Evolutionary conservation across 208 protist species (phyloP), one percentile per base, ranked within the genome.

Genomic region (Acanthamoeba triangularis): DNA sequence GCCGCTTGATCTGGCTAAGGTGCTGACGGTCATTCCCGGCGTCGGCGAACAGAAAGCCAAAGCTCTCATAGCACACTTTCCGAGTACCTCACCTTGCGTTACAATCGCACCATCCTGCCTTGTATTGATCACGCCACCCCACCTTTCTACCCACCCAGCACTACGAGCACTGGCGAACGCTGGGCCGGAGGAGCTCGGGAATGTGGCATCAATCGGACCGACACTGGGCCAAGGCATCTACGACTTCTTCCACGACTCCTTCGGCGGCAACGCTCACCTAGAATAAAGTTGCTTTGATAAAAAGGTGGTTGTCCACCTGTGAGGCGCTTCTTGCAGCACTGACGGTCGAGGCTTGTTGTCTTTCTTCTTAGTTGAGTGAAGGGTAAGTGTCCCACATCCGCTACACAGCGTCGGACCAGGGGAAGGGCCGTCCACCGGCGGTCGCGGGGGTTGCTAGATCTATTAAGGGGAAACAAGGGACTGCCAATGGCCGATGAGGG

Each of bases 391-490:
- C 35, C 74, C 74, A n/a, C 74, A 30, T 28, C 41, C 33, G 74
- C 74, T 33, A 30, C 14, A 82, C 37, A 54, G 74, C 74, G 74
- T 82, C 74, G 37, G 20, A 37, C 74, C 74, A 82, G 11, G 74
- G 74, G 74, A 82, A 23, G 30, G 74, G 44, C 74, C 20, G 35
- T 82, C n/a, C 74, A 82, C 74, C 74, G 35, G 74, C 74, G 44
- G 84, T 6, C 84, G 11, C 20, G 84, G 84, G 54, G n/a, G 25
- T 67, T 67, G 28, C 61, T 63, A 33, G 44, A 33, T 90, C 84
- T 90, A 90, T 90, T 90, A 90, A 90, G 33, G 49, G 84, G 84
- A 90, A 90, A 90, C 84, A 37, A 30, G 59, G 84, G 59, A 69
- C 25, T 49, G 23, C 74, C 74, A 8, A 65, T 90, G 10, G 23